phyloP scores from a whole-genome alignment of 768 basidiomycete genomes.

The Pleurotus sapidus region DNA sequence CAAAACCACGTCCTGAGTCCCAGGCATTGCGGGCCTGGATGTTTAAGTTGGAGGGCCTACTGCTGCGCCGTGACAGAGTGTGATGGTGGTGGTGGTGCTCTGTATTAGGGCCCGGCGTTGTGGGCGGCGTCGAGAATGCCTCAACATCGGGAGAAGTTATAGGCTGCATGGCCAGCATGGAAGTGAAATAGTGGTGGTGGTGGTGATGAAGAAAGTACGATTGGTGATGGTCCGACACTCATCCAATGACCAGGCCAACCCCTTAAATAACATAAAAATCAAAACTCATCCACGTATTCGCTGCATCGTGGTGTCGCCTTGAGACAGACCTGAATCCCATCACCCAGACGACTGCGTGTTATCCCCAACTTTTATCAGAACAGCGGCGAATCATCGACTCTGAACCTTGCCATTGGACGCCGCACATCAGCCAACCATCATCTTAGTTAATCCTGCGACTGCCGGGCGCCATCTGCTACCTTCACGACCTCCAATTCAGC shows the following conservation, averaged over 20 bases:
- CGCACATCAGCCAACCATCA: not conserved
- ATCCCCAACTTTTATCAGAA: not conserved
- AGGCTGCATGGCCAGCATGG: conserved; percentile 2
- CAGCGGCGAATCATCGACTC: not conserved
- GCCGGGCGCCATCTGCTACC: not conserved
- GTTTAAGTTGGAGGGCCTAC: conserved; percentile 43
- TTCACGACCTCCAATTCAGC: conserved; percentile 4
- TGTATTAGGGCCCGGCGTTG: conserved; percentile 26
- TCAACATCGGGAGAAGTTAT: conserved; percentile 30
- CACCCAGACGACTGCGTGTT: not conserved
- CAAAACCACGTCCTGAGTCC: conserved; percentile 41
- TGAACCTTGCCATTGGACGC: not conserved
- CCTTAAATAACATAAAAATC: not conserved
- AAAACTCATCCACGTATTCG: not conserved
- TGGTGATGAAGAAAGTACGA: not conserved
- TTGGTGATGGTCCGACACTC: too few species aligned
- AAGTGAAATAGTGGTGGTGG: not conserved
- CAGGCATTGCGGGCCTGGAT: conserved; percentile 35
- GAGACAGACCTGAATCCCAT: not conserved
- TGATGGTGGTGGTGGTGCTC: not conserved
- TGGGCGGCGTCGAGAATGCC: conserved; percentile 41
- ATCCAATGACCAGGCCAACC: not conserved
- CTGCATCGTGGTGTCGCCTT: not conserved
- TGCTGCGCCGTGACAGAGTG: conserved; percentile 38
- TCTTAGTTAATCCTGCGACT: not conserved